Conservation (phyloP, 768 basidiomycete genomes). For the Rhizopogon vesiculosus region DNA sequence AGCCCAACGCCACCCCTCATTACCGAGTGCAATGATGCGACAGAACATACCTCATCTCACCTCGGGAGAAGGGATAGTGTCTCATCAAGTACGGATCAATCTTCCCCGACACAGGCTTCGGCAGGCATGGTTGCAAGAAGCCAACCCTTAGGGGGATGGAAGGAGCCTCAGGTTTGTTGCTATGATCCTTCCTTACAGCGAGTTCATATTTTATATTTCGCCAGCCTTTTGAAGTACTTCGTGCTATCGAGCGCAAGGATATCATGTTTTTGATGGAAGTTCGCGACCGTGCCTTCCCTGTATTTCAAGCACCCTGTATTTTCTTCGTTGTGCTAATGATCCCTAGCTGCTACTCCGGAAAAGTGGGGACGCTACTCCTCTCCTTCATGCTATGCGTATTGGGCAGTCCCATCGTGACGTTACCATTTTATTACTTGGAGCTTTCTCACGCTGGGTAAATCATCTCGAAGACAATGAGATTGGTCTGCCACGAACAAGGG, state of each 20-base stretch:
- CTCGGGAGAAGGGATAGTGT: slow-evolving; percentile 10
- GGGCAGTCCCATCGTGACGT: slow-evolving; percentile 75
- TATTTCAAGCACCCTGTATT: slow-evolving; percentile 31
- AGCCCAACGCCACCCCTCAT: slow-evolving; percentile 34
- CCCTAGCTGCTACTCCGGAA: slow-evolving; percentile 74
- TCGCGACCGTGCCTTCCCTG: slow-evolving; percentile 74
- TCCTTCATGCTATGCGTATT: slow-evolving; percentile 87
- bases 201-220: background rate
- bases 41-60: slow-evolving; percentile 9
- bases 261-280: slow-evolving; percentile 80
- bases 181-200: background rate
- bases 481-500: slow-evolving; percentile 58
- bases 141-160: slow-evolving; percentile 32
- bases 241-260: slow-evolving; percentile 84
- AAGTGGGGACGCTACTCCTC: slow-evolving; percentile 80
- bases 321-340: background rate
- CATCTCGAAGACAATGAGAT: slow-evolving; percentile 81
- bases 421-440: slow-evolving; percentile 82
- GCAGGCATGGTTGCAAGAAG: slow-evolving; percentile 7
- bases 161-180: slow-evolving; percentile 45
- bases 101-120: slow-evolving; percentile 16
- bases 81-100: slow-evolving; percentile 16
- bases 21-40: slow-evolving; percentile 15
- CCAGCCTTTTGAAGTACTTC: slow-evolving; percentile 64
- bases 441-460: slow-evolving; percentile 90